Evolutionary conservation across 495 filamentous ascomycete genomes (phyloP), one percentile per base, ranked within the genome.

Genomic region (Mycothermus thermophilus): DNA sequence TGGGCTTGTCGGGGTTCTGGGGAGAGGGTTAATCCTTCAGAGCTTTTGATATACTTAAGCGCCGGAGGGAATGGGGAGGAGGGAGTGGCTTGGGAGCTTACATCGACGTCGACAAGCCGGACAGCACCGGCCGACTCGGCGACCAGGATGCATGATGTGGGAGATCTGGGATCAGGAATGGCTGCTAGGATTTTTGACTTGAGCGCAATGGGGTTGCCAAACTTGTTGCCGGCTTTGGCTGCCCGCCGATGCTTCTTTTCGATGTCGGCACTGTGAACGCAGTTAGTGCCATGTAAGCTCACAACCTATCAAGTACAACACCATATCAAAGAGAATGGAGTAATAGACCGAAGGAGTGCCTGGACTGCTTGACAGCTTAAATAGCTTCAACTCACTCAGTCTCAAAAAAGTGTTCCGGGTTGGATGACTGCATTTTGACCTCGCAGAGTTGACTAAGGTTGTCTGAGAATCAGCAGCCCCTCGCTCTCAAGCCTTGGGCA

Each of bases 131-230:
- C 77, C 24, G 83, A 87, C 51, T 92, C 85, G 18, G 85, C 85
- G 32, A 94, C 63, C 47, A 79, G 82, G 13, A 95, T 59, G n/a
- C 65, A 32, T 0, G 58, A 68, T 0, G 66, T 61, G 0, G 61
- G 50, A 35, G 72, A 64, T 26, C 63, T 54, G 5, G 82, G 83
- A 45, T 93, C 83, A 3, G 64, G 46, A n/a, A 72, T 53, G 16
- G 84, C 67, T 14, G 79, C 83, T 23, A 93, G 69, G 37, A 96
- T 74, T 60, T 97, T 97, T 46, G 83, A 86, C 40, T 76, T 73
- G 2, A 93, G 62, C 28, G 61, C 58, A 47, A 95, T 79, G 9
- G 90, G 90, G 41, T 75, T 67, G 43, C 90, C 90, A 64, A 79
- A 66, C 21, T 69, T 77, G 59, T 96, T 97, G 36, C 67, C 66